These are phyloP conservation scores for Wallacemonas sp. DNA, from an alignment of 208 protist species.

Conservation along the genomic window DNA sequence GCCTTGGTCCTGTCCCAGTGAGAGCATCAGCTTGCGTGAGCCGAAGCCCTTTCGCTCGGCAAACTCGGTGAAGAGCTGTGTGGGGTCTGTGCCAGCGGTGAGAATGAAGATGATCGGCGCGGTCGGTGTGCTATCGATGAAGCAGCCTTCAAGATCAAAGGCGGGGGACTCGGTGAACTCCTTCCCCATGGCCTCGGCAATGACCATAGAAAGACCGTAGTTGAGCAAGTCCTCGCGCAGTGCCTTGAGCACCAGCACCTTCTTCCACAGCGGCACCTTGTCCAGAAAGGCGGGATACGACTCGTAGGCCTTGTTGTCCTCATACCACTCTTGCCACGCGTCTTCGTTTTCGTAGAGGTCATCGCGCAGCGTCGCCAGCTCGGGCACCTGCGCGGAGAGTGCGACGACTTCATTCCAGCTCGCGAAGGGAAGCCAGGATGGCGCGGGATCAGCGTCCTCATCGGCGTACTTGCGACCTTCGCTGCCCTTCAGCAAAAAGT, in stretches of 20 bases:
- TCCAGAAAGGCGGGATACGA: conserved; percentile 43
- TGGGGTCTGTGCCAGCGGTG: conserved; percentile 94
- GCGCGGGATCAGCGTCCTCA: conserved; percentile 70
- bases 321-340: conserved; percentile 90
- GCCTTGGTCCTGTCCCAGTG: conserved; percentile 96
- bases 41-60: conserved; percentile 91
- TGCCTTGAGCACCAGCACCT: conserved; percentile 88
- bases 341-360: conserved; percentile 79
- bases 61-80: conserved; percentile 92
- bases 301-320: conserved; percentile 83
- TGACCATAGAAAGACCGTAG: conserved; percentile 81
- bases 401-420: conserved; percentile 93
- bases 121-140: conserved; percentile 84
- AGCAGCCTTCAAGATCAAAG: conserved; percentile 92
- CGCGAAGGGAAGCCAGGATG: conserved; percentile 86
- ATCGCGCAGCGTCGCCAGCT: conserved; percentile 86
- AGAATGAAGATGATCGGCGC: conserved; percentile 96
- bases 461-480: conserved; percentile 72
- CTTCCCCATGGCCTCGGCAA: conserved; percentile 80
- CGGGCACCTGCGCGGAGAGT: conserved; percentile 74
- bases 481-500: conserved; percentile 89
- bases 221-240: conserved; percentile 91
- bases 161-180: conserved; percentile 89
- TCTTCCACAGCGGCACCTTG: conserved; percentile 64
- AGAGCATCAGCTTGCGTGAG: conserved; percentile 89